phyloP scores from a whole-genome alignment of 2,329 filamentous ascomycete genomes.

The Fusarium brevicatenulatum region DNA sequence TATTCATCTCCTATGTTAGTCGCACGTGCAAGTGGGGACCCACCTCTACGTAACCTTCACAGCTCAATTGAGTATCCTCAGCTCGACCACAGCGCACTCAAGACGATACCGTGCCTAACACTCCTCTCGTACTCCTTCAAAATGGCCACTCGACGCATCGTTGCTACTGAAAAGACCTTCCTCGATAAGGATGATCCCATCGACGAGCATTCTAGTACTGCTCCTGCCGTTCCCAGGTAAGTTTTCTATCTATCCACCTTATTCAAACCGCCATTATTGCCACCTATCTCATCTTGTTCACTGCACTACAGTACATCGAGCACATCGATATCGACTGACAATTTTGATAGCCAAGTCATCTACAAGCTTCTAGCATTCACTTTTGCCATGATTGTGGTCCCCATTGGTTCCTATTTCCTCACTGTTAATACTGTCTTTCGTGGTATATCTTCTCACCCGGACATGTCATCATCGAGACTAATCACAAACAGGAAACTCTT shows the following conservation, averaged over 20 bases:
- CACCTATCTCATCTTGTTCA: background rate
- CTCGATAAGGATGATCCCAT: constrained; percentile 68
- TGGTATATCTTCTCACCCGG: constrained; percentile 60
- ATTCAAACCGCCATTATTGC: constrained; percentile 9
- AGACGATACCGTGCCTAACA: constrained; percentile 15
- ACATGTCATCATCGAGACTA: constrained; percentile 13
- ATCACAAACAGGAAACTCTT: constrained; percentile 76
- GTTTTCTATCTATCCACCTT: constrained; percentile 45
- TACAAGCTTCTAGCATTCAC: constrained; percentile 91
- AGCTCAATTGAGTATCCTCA: constrained; percentile 14
- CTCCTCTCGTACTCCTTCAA: constrained; percentile 32
- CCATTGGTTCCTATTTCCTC: constrained; percentile 89
- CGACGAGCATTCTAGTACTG: constrained; percentile 73
- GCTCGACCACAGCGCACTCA: constrained; percentile 13
- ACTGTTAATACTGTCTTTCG: constrained; percentile 80
- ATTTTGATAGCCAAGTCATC: constrained; percentile 75
- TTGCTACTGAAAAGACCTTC: constrained; percentile 72
- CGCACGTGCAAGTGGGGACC: constrained; percentile 43
- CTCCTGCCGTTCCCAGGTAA: constrained; percentile 86
- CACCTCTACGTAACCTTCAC: constrained; percentile 6
- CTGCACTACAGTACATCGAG: background rate
- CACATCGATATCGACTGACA: constrained; percentile 3
- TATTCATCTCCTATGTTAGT: background rate
- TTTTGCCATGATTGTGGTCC: constrained; percentile 86
- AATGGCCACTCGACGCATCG: constrained; percentile 78